A percentile compares a stretch with the other conserved stretches of the same genome.
Conservation (phyloP, 2,329 filamentous ascomycete genomes). For the Neoarthrinium moseri region DNA sequence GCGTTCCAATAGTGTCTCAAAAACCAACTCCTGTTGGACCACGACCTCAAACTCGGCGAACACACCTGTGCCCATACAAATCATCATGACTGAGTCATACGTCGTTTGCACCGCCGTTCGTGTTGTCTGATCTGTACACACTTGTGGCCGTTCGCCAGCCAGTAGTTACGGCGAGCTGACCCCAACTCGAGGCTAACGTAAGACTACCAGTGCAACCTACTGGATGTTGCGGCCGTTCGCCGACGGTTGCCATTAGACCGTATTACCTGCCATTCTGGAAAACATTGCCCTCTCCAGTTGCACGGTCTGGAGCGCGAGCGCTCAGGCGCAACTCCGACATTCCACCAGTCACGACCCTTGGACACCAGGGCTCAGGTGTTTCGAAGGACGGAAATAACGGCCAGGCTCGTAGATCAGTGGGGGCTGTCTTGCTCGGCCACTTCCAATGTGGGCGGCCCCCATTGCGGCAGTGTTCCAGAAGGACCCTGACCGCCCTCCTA, state of each 20-base stretch:
- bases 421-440: neutral
- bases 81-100: constrained; percentile 5
- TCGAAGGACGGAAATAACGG: neutral
- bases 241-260: neutral
- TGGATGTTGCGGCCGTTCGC: neutral
- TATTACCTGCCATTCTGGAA: constrained; percentile 5
- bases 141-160: constrained; percentile 1
- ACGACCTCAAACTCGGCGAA: constrained; percentile 4
- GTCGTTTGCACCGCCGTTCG: constrained; percentile 6
- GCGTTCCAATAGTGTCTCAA: neutral
- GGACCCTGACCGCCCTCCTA: neutral
- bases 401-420: neutral
- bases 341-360: neutral
- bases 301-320: neutral
- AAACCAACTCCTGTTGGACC: constrained; percentile 3
- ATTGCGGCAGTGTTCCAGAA: neutral
- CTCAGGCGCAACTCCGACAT: neutral
- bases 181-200: constrained; percentile 3
- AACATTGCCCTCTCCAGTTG: no score
- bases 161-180: constrained; percentile 6
- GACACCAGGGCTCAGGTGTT: neutral
- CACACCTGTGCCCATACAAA: constrained; percentile 2
- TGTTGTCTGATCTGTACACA: constrained; percentile 7
- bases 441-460: neutral
- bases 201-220: constrained; percentile 1